A percentile compares a stretch with the other conserved stretches of the same genome.
phyloP scores from a whole-genome alignment of 768 basidiomycete species.

The Gloeopeniophorella convolvens region DNA sequence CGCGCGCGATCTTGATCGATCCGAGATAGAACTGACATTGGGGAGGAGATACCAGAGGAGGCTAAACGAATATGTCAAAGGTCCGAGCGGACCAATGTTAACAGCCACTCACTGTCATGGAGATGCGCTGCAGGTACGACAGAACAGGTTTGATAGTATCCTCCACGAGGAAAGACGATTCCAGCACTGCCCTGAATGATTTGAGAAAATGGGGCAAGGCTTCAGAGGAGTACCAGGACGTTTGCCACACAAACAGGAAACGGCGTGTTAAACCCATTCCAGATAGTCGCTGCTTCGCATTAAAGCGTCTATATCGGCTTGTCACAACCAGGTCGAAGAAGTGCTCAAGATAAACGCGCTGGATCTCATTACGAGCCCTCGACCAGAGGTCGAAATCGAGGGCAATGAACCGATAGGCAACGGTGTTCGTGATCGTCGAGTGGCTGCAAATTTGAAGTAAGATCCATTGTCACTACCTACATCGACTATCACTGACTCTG shows the following conservation, averaged over 20 bases:
- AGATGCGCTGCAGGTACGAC: conserved; percentile 82
- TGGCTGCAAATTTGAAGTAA: conserved; percentile 37
- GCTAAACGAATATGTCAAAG: conserved; percentile 3
- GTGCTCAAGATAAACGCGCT: conserved; percentile 72
- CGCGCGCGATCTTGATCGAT: conserved; percentile 43
- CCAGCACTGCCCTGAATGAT: conserved; percentile 53
- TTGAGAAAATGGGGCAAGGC: conserved; percentile 44
- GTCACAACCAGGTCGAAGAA: conserved; percentile 66
- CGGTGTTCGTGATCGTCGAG: conserved; percentile 76
- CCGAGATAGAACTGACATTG: conserved; percentile 49
- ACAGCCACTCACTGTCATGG: conserved; percentile 46
- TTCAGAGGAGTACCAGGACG: conserved; percentile 63
- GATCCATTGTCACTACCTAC: neutral
- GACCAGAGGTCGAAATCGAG: conserved; percentile 93
- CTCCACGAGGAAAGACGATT: conserved; percentile 63
- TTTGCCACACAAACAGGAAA: conserved; percentile 76
- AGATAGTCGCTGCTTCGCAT: conserved; percentile 61
- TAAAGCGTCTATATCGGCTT: conserved; percentile 74
- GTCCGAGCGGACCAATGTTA: neutral
- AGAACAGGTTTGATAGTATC: conserved; percentile 80
- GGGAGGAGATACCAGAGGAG: conserved; percentile 34
- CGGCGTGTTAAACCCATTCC: conserved; percentile 69
- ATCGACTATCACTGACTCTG: conserved; percentile 50
- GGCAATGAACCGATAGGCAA: conserved; percentile 77
- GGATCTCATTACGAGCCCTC: conserved; percentile 61